Conservation (phyloP, 2,329 filamentous ascomycete genomes). For the Magnaporthales sp. region DNA sequence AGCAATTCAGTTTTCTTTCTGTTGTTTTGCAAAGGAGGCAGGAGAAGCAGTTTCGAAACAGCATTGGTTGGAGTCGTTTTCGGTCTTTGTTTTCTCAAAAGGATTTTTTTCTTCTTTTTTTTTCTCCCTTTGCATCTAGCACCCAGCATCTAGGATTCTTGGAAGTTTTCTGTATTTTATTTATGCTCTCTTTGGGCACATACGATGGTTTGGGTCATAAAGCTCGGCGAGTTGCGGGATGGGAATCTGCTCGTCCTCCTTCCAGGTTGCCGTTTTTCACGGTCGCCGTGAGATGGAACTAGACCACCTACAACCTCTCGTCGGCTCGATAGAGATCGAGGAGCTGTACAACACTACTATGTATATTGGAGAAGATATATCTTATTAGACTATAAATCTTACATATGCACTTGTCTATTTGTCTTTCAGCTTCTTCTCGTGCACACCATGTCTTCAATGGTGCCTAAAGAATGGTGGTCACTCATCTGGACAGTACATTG, state of each 20-base stretch:
- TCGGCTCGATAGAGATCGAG: background rate
- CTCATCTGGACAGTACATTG: too few relatives aligned
- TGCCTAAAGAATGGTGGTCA: too few relatives aligned
- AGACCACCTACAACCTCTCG: background rate
- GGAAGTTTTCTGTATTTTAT: background rate
- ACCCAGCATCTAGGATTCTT: background rate
- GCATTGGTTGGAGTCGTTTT: background rate
- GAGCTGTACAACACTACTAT: background rate
- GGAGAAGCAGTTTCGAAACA: background rate
- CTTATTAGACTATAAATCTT: background rate
- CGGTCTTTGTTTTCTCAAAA: background rate
- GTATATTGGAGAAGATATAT: background rate
- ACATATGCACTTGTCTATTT: background rate
- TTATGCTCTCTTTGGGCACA: background rate
- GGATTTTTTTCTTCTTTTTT: background rate
- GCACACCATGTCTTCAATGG: too few relatives aligned
- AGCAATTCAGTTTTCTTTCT: background rate
- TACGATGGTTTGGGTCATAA: too few relatives aligned
- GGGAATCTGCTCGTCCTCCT: too few relatives aligned
- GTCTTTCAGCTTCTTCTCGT: too few relatives aligned
- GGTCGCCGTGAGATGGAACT: background rate
- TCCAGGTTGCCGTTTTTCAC: background rate
- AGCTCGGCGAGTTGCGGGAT: background rate
- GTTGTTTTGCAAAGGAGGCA: background rate
- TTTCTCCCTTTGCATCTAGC: background rate